phyloP scores from a whole-genome alignment of 306 rosid species.

The Vicia faba region DNA sequence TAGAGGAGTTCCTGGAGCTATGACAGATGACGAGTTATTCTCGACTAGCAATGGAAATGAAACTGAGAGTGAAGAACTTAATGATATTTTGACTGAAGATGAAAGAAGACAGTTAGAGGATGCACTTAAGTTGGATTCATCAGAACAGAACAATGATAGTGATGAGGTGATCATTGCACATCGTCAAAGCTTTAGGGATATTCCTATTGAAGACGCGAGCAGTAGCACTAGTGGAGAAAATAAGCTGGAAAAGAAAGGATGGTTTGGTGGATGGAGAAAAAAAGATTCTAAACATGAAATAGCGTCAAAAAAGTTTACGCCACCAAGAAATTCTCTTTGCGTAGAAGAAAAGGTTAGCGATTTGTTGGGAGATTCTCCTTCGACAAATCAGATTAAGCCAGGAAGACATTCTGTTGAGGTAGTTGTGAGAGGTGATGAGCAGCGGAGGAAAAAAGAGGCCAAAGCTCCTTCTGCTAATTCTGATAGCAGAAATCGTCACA shows the following conservation, averaged over 20 bases:
- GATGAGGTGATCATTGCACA: constrained; percentile 64
- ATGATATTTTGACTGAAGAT: constrained; percentile 85
- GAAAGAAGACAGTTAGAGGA: constrained; percentile 89
- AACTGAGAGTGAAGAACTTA: constrained; percentile 77
- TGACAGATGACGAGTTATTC: constrained; percentile 88
- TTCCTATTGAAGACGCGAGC: constrained; percentile 68
- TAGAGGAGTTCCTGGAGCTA: constrained; percentile 94
- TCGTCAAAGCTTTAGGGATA: constrained; percentile 71
- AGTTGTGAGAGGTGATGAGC: constrained; percentile 68
- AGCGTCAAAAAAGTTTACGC: constrained; percentile 57
- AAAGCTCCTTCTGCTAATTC: constrained; percentile 52
- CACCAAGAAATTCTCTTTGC: constrained; percentile 87
- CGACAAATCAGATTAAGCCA: constrained; percentile 65
- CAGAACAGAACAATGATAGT: constrained; percentile 59
- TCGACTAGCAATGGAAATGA: constrained; percentile 83
- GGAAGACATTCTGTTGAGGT: constrained; percentile 88
- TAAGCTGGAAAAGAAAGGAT: constrained; percentile 87
- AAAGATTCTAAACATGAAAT: constrained; percentile 65
- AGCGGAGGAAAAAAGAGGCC: constrained; percentile 65
- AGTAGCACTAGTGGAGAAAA: constrained; percentile 61
- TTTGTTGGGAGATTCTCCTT: constrained; percentile 75
- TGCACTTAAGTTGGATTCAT: constrained; percentile 78
- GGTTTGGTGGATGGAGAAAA: constrained; percentile 98
- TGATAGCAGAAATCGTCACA: constrained; percentile 67
- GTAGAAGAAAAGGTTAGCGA: constrained; percentile 86